Conservation (phyloP, 208 protist species). For the Acanthamoeba royreba region DNA sequence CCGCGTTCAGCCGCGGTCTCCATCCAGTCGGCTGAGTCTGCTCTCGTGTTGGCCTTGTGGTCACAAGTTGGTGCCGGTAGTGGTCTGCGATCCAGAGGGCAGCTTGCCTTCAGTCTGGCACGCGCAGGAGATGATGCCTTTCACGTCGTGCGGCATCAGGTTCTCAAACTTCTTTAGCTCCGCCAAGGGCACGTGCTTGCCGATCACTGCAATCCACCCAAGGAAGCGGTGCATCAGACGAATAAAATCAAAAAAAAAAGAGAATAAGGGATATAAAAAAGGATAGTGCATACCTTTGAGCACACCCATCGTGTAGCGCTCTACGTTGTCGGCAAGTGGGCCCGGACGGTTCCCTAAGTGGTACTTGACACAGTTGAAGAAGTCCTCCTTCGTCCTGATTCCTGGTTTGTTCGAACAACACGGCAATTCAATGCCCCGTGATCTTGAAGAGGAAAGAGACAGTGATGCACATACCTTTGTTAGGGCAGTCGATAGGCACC, state of each 20-base stretch:
- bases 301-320: background rate
- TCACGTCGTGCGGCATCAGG: background rate
- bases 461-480: background rate
- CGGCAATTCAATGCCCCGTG: background rate
- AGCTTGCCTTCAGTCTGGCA: background rate
- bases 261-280: background rate
- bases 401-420: background rate
- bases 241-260: background rate
- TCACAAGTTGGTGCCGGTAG: too few species aligned
- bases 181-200: background rate
- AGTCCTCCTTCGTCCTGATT: background rate
- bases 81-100: too few species aligned
- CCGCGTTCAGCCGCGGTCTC: too few species aligned
- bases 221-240: too few species aligned
- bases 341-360: background rate
- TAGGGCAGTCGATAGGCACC: background rate
- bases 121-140: background rate
- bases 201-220: background rate
- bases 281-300: background rate
- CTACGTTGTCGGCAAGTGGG: background rate
- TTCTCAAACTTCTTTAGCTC: conserved; percentile 26
- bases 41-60: too few species aligned
- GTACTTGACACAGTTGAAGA: background rate
- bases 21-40: too few species aligned
- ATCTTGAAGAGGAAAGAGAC: background rate